Conservation (phyloP, 768 basidiomycete species). For the Tylopilus sp. region DNA sequence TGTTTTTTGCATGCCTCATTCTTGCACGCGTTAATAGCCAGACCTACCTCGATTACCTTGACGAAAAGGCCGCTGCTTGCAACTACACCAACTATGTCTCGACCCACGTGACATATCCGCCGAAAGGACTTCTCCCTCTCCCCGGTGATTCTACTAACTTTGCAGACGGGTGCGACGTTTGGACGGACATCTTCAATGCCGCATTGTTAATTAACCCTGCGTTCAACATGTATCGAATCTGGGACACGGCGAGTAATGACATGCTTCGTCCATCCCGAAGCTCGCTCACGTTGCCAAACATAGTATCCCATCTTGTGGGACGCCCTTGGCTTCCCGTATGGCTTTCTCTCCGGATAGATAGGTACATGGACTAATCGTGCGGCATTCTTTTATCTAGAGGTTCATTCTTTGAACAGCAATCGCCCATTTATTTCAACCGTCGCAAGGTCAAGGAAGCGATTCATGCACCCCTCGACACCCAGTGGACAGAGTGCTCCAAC, state of each 20-base stretch:
- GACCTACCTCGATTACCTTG: conserved; percentile 57
- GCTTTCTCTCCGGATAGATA: background rate
- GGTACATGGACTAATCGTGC: background rate
- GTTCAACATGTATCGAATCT: conserved; percentile 75
- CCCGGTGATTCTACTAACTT: conserved; percentile 52
- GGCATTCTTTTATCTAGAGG: conserved; percentile 37
- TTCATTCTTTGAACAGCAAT: conserved; percentile 51
- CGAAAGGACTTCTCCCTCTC: conserved; percentile 61
- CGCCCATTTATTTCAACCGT: conserved; percentile 69
- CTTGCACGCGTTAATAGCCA: conserved; percentile 37
- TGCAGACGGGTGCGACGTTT: conserved; percentile 59
- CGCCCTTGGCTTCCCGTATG: conserved; percentile 77
- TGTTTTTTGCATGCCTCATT: background rate
- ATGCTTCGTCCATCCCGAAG: background rate
- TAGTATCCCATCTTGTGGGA: conserved; percentile 70
- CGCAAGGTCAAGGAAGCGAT: conserved; percentile 61
- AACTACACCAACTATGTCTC: conserved; percentile 61
- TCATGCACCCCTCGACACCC: conserved; percentile 59
- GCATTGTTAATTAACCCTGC: conserved; percentile 66
- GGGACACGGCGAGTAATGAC: conserved; percentile 50
- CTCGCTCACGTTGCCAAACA: background rate
- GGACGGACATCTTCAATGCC: conserved; percentile 61
- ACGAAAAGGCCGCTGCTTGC: conserved; percentile 50
- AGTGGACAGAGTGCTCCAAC: conserved; percentile 64
- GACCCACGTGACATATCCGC: conserved; percentile 65